Conservation (phyloP, 164 flowering plant species). For the Magnolia kwangsiensis region DNA sequence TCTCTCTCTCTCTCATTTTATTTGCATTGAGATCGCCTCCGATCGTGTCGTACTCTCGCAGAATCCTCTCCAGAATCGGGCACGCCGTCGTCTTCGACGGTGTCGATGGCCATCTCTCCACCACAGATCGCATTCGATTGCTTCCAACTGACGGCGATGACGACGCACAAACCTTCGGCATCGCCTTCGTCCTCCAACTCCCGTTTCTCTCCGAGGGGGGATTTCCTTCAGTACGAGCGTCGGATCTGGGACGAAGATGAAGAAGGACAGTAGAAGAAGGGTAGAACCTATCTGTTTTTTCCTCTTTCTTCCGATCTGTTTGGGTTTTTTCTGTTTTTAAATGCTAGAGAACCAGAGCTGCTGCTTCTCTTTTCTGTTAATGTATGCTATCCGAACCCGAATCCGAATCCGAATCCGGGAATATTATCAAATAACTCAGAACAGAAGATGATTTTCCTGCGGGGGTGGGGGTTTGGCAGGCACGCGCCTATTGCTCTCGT, state of each 20-base stretch:
- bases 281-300: neutral
- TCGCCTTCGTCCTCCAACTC: constrained; percentile 42
- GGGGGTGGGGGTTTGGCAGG: neutral
- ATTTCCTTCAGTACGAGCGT: constrained; percentile 6
- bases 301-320: no score
- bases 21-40: neutral
- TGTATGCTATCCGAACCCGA: neutral
- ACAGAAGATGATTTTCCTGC: neutral
- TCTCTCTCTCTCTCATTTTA: neutral
- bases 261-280: neutral
- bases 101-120: constrained; percentile 61
- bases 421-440: neutral
- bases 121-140: constrained; percentile 51
- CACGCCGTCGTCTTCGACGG: constrained; percentile 49
- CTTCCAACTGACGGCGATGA: constrained; percentile 30
- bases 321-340: no score
- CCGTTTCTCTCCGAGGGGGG: constrained; percentile 28
- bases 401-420: no score
- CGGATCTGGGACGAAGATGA: constrained; percentile 12
- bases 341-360: neutral
- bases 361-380: neutral
- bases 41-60: constrained; percentile 8
- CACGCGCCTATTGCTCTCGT: neutral
- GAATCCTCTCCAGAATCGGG: constrained; percentile 73
- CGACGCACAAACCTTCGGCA: constrained; percentile 20